Evolutionary conservation across 495 filamentous ascomycete species (phyloP), one percentile per base, ranked within the genome.

Genomic region (Copromyces sp.): DNA sequence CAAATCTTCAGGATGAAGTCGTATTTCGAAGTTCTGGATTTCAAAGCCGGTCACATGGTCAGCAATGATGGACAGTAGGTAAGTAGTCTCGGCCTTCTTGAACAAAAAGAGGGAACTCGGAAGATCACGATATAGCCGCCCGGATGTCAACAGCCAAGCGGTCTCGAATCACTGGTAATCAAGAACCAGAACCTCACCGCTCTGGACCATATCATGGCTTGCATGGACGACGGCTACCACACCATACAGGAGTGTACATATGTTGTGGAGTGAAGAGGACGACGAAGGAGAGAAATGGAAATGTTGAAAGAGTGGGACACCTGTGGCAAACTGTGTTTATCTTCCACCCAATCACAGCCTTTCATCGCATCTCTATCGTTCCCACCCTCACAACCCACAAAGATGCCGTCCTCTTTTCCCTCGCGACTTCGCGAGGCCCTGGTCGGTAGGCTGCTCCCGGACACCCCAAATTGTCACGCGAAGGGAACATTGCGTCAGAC

Each of bases 291-390:
- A 72, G 61, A 75, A n/a, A n/a, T n/a, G n/a, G n/a, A n/a, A 70
- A 42, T 68, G 68, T 69, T 70, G 68, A 41, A 69, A 61, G 71
- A 61, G 75, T 75, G 77, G 78, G 71, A 40, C 71, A 35, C 16
- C 16, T 42, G 77, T 80, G 78, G 77, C 78, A 74, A 78, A 73
- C 65, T 38, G 42, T 17, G 6, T 53, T 71, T 24, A n/a, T 17
- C 40, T 68, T 14, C 69, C 39, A 68, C 70, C 77, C 75, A 80
- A 80, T 80, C 75, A 78, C 24, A 32, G 32, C 12, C 74, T 68
- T 70, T 20, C 20, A 37, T 72, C 53, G 69, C 69, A 41, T 69
- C 40, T 71, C 39, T 65, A 68, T 39, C 40, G 45, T 74, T 41
- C 16, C 71, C 70, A 59, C 70, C 29, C 38, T 37, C 47, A 41